Percentiles rank a stretch among this genome's conserved stretches.
These are phyloP conservation scores for Gastrolobium villosum DNA, from an alignment of 306 rosid genomes.

Conservation along the genomic window DNA sequence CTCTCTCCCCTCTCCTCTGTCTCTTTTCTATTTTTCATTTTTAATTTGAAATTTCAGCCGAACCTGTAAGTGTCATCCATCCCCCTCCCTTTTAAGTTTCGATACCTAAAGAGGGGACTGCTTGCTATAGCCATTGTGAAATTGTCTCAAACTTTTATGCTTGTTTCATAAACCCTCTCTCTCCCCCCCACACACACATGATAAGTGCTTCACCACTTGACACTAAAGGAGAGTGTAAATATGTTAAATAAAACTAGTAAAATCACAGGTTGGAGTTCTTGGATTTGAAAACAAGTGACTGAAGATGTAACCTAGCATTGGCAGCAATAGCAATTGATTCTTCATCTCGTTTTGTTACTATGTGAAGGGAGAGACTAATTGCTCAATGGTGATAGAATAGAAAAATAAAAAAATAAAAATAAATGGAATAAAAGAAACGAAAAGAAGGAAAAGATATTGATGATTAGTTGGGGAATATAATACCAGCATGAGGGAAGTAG, in stretches of 20 bases:
- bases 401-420: no score
- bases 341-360: slow-evolving; percentile 78
- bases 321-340: slow-evolving; percentile 72
- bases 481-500: slow-evolving; percentile 90
- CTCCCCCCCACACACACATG: no score
- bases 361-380: no score
- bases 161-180: slow-evolving; percentile 22
- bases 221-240: no score
- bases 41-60: slow-evolving; percentile 9
- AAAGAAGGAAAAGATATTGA: neutral
- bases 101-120: slow-evolving; percentile 17
- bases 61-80: neutral
- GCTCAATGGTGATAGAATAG: no score
- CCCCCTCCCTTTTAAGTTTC: slow-evolving; percentile 6
- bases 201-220: no score
- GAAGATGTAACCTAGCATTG: slow-evolving; percentile 70
- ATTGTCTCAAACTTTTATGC: slow-evolving; percentile 20
- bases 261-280: slow-evolving; percentile 27
- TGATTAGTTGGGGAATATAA: neutral
- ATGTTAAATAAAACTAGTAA: neutral
- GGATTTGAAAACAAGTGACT: slow-evolving; percentile 59
- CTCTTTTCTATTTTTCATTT: neutral
- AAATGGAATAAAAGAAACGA: no score
- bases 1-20: neutral
- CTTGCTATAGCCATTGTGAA: slow-evolving; percentile 32